These are phyloP conservation scores for Mycena polygramma DNA, from an alignment of 768 basidiomycete species.

Conservation along the genomic window DNA sequence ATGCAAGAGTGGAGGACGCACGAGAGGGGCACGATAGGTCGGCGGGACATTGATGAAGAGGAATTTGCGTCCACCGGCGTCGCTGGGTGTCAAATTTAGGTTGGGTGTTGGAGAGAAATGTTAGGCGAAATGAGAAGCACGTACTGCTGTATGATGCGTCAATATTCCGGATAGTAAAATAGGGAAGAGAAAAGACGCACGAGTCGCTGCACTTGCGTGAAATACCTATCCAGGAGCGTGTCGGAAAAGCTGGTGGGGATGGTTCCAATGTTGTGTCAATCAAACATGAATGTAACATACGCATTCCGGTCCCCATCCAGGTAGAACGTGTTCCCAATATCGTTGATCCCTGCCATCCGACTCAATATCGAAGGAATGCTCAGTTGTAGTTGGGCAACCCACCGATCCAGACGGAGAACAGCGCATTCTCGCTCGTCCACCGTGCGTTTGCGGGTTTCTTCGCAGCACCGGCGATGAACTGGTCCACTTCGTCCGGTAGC, in stretches of 20 bases:
- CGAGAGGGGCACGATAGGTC: slow-evolving; percentile 59
- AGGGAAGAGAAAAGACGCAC: slow-evolving; percentile 46
- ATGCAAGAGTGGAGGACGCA: too few relatives aligned
- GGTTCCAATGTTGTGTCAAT: not conserved
- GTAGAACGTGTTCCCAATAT: slow-evolving; percentile 70
- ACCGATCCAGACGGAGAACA: slow-evolving; percentile 77
- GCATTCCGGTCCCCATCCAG: slow-evolving; percentile 59
- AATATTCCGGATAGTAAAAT: too few relatives aligned
- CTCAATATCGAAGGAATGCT: too few relatives aligned
- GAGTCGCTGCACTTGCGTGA: slow-evolving; percentile 62
- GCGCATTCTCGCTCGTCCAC: slow-evolving; percentile 68
- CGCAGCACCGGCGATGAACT: slow-evolving; percentile 63
- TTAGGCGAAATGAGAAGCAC: not conserved
- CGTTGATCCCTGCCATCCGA: slow-evolving; percentile 63
- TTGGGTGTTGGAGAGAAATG: not conserved
- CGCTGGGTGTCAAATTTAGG: slow-evolving; percentile 44
- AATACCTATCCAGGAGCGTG: slow-evolving; percentile 61
- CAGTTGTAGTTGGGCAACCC: not conserved
- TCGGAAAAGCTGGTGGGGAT: slow-evolving; percentile 58
- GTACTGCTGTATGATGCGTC: slow-evolving; percentile 46
- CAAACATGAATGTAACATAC: slow-evolving; percentile 48
- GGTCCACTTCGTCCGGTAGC: slow-evolving; percentile 70
- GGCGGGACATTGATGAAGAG: slow-evolving; percentile 61
- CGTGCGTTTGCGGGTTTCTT: slow-evolving; percentile 63
- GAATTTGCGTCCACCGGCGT: slow-evolving; percentile 69